A percentile compares a stretch with the other conserved stretches of the same genome.
These are phyloP conservation scores for Berkeleyomyces basicola DNA, from an alignment of 2,329 filamentous ascomycete species.

Conservation along the genomic window DNA sequence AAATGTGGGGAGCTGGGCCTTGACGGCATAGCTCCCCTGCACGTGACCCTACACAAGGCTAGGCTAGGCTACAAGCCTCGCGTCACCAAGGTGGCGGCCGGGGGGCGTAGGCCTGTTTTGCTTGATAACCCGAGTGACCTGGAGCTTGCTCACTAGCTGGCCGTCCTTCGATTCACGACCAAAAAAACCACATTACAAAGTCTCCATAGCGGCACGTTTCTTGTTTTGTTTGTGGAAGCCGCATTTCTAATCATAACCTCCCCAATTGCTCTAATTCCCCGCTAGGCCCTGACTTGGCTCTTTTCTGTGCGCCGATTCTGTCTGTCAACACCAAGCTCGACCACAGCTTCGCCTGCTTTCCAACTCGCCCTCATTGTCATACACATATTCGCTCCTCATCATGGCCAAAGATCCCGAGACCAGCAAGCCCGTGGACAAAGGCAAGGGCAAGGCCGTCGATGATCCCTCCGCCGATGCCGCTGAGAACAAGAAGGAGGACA, in stretches of 20 bases:
- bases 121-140: not conserved
- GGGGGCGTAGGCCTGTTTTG: not conserved
- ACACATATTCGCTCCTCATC: slow-evolving; percentile 20
- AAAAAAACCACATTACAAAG: slow-evolving; percentile 5
- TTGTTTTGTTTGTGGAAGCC: not conserved
- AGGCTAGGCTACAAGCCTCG: slow-evolving; percentile 25
- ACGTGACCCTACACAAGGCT: slow-evolving; percentile 14
- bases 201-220: slow-evolving; percentile 4
- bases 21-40: not conserved
- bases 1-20: not conserved
- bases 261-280: not conserved
- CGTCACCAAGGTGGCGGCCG: slow-evolving; percentile 19
- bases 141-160: slow-evolving; percentile 7
- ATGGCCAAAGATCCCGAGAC: slow-evolving; percentile 93
- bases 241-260: not conserved
- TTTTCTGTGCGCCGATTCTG: not conserved
- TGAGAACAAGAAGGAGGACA: slow-evolving; percentile 66
- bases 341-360: not conserved
- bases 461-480: slow-evolving; percentile 30
- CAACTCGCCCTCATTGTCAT: not conserved
- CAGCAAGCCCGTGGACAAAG: slow-evolving; percentile 75
- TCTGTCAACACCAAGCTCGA: not conserved
- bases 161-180: slow-evolving; percentile 1
- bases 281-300: not conserved
- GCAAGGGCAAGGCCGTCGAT: slow-evolving; percentile 81